These are phyloP conservation scores for Colletotrichum sp. DNA, from an alignment of 2,329 filamentous ascomycete genomes.

Conservation along the genomic window DNA sequence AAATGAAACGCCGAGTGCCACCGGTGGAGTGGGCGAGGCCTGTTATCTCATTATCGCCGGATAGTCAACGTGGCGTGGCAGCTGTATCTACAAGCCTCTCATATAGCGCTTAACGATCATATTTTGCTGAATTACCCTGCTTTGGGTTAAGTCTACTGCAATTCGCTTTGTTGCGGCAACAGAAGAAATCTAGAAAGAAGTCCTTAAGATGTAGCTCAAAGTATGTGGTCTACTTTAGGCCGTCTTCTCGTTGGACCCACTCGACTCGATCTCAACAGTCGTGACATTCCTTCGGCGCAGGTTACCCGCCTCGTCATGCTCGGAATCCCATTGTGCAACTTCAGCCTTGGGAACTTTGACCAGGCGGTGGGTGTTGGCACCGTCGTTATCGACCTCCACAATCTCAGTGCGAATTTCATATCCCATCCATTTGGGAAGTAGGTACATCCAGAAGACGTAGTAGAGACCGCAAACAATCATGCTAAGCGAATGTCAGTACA, in stretches of 20 bases:
- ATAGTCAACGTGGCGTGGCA: not conserved
- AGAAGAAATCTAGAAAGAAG: not conserved
- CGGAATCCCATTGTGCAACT: constrained; percentile 60
- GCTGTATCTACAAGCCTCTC: not conserved
- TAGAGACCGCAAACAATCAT: constrained; percentile 60
- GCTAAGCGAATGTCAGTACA: constrained; percentile 31
- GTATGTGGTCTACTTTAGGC: not conserved
- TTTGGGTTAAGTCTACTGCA: not conserved
- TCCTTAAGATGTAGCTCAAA: not conserved
- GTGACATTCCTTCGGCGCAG: constrained; percentile 22
- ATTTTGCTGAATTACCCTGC: not conserved
- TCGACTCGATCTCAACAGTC: not conserved
- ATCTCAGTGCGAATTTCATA: constrained; percentile 64
- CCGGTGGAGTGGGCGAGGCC: not conserved
- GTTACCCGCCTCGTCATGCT: constrained; percentile 56
- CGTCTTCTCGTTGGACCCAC: constrained; percentile 5
- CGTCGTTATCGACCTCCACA: constrained; percentile 48
- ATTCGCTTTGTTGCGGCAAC: accelerated
- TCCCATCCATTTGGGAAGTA: constrained; percentile 55
- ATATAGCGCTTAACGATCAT: not conserved
- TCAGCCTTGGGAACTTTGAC: constrained; percentile 58
- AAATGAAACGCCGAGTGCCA: not conserved
- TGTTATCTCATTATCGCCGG: not conserved
- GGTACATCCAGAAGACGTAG: constrained; percentile 63
- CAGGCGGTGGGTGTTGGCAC: constrained; percentile 49